phyloP scores from a whole-genome alignment of 2,329 filamentous ascomycete genomes.

The Epichloe festucae region DNA sequence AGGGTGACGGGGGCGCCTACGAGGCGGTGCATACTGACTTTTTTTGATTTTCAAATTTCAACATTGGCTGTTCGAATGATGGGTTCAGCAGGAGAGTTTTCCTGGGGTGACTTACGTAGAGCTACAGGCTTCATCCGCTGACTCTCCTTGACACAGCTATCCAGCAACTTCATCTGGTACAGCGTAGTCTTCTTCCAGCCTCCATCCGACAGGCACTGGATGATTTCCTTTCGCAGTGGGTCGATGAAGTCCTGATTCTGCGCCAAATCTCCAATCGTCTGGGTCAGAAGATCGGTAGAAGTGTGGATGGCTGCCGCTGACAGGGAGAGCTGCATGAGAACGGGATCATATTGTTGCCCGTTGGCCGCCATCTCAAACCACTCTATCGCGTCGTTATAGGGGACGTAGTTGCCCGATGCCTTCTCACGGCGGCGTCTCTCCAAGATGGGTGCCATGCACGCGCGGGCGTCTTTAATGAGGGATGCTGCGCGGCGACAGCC shows the following conservation, averaged over 20 bases:
- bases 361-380: conserved; percentile 37
- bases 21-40: conserved; percentile 4
- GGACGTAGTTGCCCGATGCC: conserved; percentile 11
- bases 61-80: no score
- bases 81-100: no score
- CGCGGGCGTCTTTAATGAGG: not conserved
- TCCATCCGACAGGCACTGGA: not conserved
- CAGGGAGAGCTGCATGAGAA: conserved; percentile 10
- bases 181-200: conserved; percentile 4
- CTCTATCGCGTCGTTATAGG: conserved; percentile 35
- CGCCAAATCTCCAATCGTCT: conserved; percentile 20
- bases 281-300: conserved; percentile 21
- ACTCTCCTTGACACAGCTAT: conserved; percentile 35
- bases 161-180: conserved; percentile 27
- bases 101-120: conserved; percentile 8
- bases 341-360: conserved; percentile 4
- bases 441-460: not conserved
- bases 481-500: not conserved
- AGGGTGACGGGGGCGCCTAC: conserved; percentile 4
- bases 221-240: conserved; percentile 29
- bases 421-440: not conserved
- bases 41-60: not conserved
- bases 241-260: conserved; percentile 23
- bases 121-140: conserved; percentile 30
- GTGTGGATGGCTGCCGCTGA: conserved; percentile 41